Evolutionary conservation across 495 filamentous ascomycete species (phyloP), one percentile per base, ranked within the genome.

Genomic region (Daldinia vernicosa): DNA sequence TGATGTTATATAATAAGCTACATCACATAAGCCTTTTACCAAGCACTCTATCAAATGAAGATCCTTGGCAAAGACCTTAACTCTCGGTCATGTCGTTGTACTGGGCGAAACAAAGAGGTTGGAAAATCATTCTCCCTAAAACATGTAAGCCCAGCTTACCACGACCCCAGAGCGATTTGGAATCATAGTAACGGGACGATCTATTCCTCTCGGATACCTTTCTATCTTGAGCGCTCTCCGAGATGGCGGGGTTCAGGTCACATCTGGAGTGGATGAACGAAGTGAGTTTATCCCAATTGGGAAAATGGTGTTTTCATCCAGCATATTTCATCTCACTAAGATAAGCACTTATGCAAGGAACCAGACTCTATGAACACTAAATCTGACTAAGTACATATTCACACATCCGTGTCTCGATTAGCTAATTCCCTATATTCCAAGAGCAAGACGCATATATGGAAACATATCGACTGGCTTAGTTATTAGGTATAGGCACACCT

Each of bases 261-360:
- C 43, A 47, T 47, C 43, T 24, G 7, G 19, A 47, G 19, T 47
- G 43, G 43, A 47, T 47, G 43, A 24, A 24, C 43, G 8, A 47
- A 47, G 43, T 24, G 9, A 53, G 24, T 62, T 33, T 52, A 63
- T 58, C 45, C 30, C 26, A 17, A 71, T 60, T 33, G 15, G 63
- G 69, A 54, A 53, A 40, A 71, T 67, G 63, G 63, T 63, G 19
- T 12, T 71, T 55, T 55, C 45, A 33, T 12, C 27, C 22, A 53
- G 50, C 67, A 65, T 70, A 51, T 54, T 19, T 53, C 60, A 52
- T 54, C 54, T 45, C 53, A 63, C 60, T 69, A 59, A 26, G 27
- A 28, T 63, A 40, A 69, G 54, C 60, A 19, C 54, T 63, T 69
- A 27, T n/a, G 45, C 53, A 58, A 64, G 53, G 43, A 30, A 63